A percentile compares a stretch with the other conserved stretches of the same genome.
Evolutionary conservation across 1,284 basidiomycete species (phyloP).

Genomic region (Mycocalia duriaeana): DNA sequence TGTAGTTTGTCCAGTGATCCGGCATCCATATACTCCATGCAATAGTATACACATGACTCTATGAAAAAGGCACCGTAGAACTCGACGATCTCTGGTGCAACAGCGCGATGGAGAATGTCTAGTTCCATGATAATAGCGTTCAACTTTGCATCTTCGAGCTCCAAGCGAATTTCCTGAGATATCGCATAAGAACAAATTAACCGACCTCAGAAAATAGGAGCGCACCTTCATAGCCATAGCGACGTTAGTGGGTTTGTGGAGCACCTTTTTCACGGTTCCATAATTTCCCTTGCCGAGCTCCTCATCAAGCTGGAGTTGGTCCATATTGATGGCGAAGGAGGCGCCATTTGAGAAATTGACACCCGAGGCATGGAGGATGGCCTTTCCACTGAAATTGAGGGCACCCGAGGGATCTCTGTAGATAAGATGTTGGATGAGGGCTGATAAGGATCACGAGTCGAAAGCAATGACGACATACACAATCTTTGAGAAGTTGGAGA

Average conservation of each 20-base stretch:
- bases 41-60: conserved; percentile 97
- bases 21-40: conserved; percentile 99
- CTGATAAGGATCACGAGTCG: conserved; percentile 2
- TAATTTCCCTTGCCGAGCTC: conserved; percentile 97
- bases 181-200: conserved; percentile 5
- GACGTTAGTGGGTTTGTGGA: conserved; percentile 92
- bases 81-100: conserved; percentile 90
- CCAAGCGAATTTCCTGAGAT: conserved; percentile 91
- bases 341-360: conserved; percentile 94
- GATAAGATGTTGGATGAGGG: conserved; percentile 11
- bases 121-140: conserved; percentile 98
- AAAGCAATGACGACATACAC: conserved; percentile 56
- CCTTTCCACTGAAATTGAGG: conserved; percentile 91
- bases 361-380: conserved; percentile 86
- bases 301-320: conserved; percentile 85
- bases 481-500: conserved; percentile 91
- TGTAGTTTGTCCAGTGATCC: conserved; percentile 86
- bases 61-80: conserved; percentile 99
- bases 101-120: conserved; percentile 92
- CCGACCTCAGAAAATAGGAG: not conserved
- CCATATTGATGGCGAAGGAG: conserved; percentile 95
- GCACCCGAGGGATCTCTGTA: conserved; percentile 87
- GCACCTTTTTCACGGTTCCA: conserved; percentile 93
- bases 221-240: conserved; percentile 97
- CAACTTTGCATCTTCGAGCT: conserved; percentile 90